Evolutionary conservation across 2,329 filamentous ascomycete species (phyloP).

Genomic region (Emmonsiellopsis sp.): DNA sequence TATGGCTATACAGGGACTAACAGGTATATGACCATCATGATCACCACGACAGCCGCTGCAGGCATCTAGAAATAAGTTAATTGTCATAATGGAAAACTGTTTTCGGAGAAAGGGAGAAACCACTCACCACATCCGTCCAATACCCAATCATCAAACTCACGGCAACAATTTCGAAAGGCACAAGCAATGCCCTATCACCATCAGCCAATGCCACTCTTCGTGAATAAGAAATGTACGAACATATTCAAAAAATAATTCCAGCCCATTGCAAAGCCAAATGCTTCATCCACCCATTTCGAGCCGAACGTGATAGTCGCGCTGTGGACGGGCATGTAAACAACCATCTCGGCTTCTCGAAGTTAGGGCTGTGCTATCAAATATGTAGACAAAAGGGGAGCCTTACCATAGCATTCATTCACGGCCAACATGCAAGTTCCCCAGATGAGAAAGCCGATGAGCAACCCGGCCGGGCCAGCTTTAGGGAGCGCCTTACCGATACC

Average conservation of each 20-base stretch:
- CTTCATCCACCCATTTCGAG: constrained; percentile 37
- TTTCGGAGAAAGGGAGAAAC: too few relatives aligned
- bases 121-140: constrained; percentile 19
- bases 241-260: constrained; percentile 40
- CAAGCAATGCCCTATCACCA: constrained; percentile 24
- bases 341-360: constrained; percentile 35
- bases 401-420: constrained; percentile 3
- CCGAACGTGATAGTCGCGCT: constrained; percentile 33
- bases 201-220: constrained; percentile 26
- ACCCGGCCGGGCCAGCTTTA: constrained; percentile 27
- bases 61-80: too few relatives aligned
- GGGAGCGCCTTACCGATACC: constrained; percentile 29
- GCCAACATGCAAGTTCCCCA: too few relatives aligned
- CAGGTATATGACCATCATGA: constrained; percentile 21
- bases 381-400: constrained; percentile 14
- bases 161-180: constrained; percentile 35
- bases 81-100: too few relatives aligned
- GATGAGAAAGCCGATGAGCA: constrained; percentile 24
- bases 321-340: constrained; percentile 32
- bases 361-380: constrained; percentile 30
- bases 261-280: constrained; percentile 34
- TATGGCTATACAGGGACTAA: not conserved
- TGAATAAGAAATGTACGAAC: constrained; percentile 27
- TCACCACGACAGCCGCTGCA: constrained; percentile 27
- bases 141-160: constrained; percentile 32